Evolutionary conservation across 768 basidiomycete genomes (phyloP), one percentile per base, ranked within the genome.

Genomic region (Lepiota brunneoincarnata): DNA sequence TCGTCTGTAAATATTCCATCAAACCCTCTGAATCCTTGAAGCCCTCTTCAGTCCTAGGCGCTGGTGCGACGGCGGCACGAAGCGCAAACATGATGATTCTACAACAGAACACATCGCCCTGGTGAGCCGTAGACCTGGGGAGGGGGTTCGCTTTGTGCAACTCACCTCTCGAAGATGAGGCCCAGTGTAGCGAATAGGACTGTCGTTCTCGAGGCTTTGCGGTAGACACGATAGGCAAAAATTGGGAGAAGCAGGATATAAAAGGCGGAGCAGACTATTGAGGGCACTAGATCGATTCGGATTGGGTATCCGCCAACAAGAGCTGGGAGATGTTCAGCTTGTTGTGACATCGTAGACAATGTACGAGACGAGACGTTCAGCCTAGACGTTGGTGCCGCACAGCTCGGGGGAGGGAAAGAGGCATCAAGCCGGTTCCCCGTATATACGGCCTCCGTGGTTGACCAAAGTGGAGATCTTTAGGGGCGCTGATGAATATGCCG

Each of bases 1-100:
- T 65, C 20, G 55, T 56, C 47, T 68, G 67, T 50, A 66, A 51
- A 56, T 70, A 70, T 38, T 63, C 60, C 46, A 63, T 62, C 34
- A 69, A 49, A 2, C 65, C 67, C 12, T 57, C 41, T 3, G 57
- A 53, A 49, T 59, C 63, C 0, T 46, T 59, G 2, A 52, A 34
- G 15, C 35, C 42, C 5, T 52, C 51, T 34, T 47, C 50, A 14
- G 54, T 54, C 2, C 42, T 36, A 3, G 58, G 55, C n/a, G 34
- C 41, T 11, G 49, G 43, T 34, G 64, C 45, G 10, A 57, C 49
- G 6, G 43, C 55, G 12, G 67, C 61, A 28, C 67, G 63, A 20
- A 68, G 57, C 11, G 57, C 58, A 52, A 64, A 66, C 3, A 62
- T 5, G 14, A 64, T 53, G 6, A 51, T 42, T 46, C 67, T 68